Evolutionary conservation across 2,329 filamentous ascomycete species (phyloP).

Genomic region (Tolypocladium cylindrosporum): DNA sequence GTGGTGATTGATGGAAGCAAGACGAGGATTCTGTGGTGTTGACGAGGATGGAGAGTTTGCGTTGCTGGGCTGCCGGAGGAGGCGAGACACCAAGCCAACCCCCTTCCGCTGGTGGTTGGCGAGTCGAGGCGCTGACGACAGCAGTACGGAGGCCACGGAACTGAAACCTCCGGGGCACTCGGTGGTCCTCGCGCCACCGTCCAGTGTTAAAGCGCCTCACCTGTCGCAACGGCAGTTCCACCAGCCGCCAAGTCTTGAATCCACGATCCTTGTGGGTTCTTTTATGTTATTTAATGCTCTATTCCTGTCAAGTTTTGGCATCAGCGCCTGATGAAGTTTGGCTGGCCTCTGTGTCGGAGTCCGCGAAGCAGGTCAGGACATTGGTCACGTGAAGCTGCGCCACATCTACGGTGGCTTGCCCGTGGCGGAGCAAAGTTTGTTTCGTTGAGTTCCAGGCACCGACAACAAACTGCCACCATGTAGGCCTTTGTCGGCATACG

Average conservation of each 20-base stretch:
- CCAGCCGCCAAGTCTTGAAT: no score
- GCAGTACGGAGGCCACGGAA: slow-evolving; percentile 11
- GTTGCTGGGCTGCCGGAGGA: slow-evolving; percentile 3
- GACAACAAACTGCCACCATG: not conserved
- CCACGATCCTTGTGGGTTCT: not conserved
- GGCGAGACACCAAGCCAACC: slow-evolving; percentile 6
- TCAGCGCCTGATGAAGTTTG: not conserved
- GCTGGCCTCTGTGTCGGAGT: not conserved
- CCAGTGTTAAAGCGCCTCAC: not conserved
- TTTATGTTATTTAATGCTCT: no score
- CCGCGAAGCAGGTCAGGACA: not conserved
- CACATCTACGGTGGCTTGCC: not conserved
- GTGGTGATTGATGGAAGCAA: slow-evolving; percentile 1
- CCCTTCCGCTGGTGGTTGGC: slow-evolving; percentile 9
- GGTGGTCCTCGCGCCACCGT: not conserved
- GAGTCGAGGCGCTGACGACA: slow-evolving; percentile 21
- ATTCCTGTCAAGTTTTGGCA: not conserved
- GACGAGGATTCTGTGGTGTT: not conserved
- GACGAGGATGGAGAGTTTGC: slow-evolving; percentile 6
- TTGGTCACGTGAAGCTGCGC: not conserved
- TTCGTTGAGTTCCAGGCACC: not conserved
- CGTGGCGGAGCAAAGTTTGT: not conserved
- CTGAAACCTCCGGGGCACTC: slow-evolving; percentile 6
- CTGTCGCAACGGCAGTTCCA: not conserved
- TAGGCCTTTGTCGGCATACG: no score